Percentiles rank a stretch among this genome's conserved stretches.
phyloP scores from a whole-genome alignment of 441 rosid genomes.

The Capsella rubella region DNA sequence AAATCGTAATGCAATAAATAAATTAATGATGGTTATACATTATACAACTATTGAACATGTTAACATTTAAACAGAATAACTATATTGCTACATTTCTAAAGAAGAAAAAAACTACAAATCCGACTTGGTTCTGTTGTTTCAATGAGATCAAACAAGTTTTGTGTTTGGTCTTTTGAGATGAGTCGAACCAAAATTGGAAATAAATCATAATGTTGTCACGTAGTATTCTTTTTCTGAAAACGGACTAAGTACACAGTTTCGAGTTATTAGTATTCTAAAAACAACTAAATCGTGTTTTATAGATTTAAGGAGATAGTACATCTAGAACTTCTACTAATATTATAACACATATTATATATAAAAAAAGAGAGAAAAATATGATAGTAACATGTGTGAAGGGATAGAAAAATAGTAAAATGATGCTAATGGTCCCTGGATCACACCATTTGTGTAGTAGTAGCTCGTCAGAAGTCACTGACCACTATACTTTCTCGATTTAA shows the following conservation, averaged over 20 bases:
- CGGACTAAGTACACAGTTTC: constrained; percentile 14
- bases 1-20: constrained; percentile 13
- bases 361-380: background rate
- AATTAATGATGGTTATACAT: background rate
- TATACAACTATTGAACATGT: background rate
- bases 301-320: background rate
- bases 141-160: constrained; percentile 7
- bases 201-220: background rate
- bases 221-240: background rate
- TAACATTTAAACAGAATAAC: background rate
- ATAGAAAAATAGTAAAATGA: constrained; percentile 12
- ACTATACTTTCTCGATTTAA: constrained; percentile 23
- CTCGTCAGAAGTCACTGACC: constrained; percentile 29
- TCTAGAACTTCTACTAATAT: background rate
- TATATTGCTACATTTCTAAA: background rate
- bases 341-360: background rate
- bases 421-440: constrained; percentile 27
- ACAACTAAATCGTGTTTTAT: background rate
- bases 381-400: constrained; percentile 18
- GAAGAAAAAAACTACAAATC: background rate
- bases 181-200: background rate
- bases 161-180: background rate
- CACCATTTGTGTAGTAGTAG: constrained; percentile 24
- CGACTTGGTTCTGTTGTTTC: background rate
- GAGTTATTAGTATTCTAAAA: background rate